These are phyloP conservation scores for Candida michaelii DNA, from an alignment of 805 yeast genomes.

Conservation along the genomic window DNA sequence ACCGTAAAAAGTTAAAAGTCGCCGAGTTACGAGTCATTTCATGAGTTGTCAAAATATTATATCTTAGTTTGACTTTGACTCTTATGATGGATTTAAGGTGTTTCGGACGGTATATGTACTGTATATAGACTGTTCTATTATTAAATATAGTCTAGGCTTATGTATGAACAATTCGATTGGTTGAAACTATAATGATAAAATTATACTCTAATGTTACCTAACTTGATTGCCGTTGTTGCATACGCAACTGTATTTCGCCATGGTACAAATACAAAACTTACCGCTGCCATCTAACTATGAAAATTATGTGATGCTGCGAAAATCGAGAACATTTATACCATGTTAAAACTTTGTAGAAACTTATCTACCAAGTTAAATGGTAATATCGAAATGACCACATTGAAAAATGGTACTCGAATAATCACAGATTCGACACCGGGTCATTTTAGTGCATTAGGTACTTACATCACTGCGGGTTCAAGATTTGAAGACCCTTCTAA, in stretches of 20 bases:
- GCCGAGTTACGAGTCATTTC: not conserved
- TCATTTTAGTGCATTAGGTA: constrained; percentile 87
- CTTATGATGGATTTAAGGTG: not conserved
- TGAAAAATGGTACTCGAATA: constrained; percentile 76
- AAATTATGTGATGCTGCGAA: constrained; percentile 1
- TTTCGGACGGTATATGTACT: not conserved
- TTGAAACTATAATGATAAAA: no score
- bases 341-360: constrained; percentile 4
- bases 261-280: no score
- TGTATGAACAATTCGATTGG: not conserved
- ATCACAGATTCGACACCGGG: constrained; percentile 86
- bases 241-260: no score
- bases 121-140: not conserved
- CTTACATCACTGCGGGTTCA: constrained; percentile 88
- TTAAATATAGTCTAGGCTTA: not conserved
- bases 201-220: no score
- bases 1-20: not conserved
- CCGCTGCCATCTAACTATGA: no score
- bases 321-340: constrained; percentile 1
- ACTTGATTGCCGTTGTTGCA: no score
- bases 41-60: not conserved
- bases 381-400: constrained; percentile 34
- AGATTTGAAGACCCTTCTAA: constrained; percentile 63
- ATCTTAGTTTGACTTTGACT: not conserved
- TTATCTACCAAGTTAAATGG: constrained; percentile 12